Evolutionary conservation across 2,329 filamentous ascomycete species (phyloP), one percentile per base, ranked within the genome.

Genomic region (Fusarium fujikuroi): DNA sequence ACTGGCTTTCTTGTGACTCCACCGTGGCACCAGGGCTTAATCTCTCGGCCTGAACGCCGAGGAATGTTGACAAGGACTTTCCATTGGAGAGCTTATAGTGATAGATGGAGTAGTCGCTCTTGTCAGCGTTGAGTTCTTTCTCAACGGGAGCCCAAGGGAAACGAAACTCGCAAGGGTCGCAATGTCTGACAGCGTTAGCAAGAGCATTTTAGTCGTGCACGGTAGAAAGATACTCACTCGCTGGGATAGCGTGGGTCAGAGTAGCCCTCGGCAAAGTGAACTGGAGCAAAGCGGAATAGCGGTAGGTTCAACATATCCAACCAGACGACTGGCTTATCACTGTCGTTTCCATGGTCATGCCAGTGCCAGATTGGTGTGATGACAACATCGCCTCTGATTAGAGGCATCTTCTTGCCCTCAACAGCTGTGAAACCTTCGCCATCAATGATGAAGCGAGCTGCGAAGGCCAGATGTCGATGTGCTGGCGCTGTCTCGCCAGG

Each of bases 281-380:
- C 85, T 0, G 85, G 86, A 6, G 85, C 84, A 67, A 85, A 85
- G 2, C 81, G 79, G 74, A 88, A 89, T 7, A 83, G 79, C 0
- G 88, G 88, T 4, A 90, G 76, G 77, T 90, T 86, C 3, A 90
- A 77, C 8, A 84, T 86, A 74, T 90, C 88, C 3, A 90, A 80
- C 88, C 88, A 90, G 34, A 90, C 85, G 77, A 89, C 86, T 0
- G 87, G 87, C 3, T 82, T 82, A 2, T 82, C 80, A 14, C 87
- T 85, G 63, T 90, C 87, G 53, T 90, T 90, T 7, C 88, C 88
- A 63, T 90, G 88, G 66, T 90, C 88, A 67, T 89, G 88, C 84
- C 86, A 90, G 74, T 89, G 86, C 88, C 88, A 90, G 0, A 83
- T 85, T 0, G 88, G 88, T 0, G 88, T 90, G 2, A 90, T 78